Percentiles rank a stretch among this genome's conserved stretches.
Conservation (phyloP, 2,329 filamentous ascomycete genomes). For the Nothophoma quercina region DNA sequence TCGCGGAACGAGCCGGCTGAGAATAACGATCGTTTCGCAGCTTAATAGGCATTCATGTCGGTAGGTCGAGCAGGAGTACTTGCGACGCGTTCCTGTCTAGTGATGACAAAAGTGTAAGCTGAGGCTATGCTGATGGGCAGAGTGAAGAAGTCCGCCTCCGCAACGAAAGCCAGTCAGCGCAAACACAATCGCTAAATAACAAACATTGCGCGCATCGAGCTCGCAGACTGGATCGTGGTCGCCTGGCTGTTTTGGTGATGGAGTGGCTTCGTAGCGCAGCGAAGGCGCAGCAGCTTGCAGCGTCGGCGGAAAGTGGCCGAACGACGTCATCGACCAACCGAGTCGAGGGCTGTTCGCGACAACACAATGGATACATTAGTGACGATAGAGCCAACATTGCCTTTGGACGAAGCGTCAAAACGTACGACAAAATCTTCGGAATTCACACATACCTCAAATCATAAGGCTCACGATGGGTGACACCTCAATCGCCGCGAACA, state of each 20-base stretch:
- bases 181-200: neutral
- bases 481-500: constrained; percentile 35
- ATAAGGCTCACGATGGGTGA: constrained; percentile 21
- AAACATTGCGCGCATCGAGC: constrained; percentile 1
- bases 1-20: neutral
- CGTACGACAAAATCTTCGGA: neutral
- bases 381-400: neutral
- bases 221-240: constrained; percentile 1
- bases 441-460: neutral
- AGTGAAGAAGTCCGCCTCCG: too few relatives aligned
- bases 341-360: constrained; percentile 4
- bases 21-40: neutral
- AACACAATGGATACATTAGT: constrained; percentile 2
- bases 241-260: neutral
- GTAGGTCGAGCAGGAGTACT: neutral
- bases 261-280: constrained; percentile 3
- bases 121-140: too few relatives aligned
- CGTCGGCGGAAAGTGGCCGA: constrained; percentile 1
- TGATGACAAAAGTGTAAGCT: too few relatives aligned
- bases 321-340: constrained; percentile 15
- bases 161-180: too few relatives aligned
- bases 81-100: neutral
- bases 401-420: neutral
- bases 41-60: neutral
- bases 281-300: constrained; percentile 12